Evolutionary conservation across 1,284 basidiomycete genomes (phyloP).

Genomic region (Exobasidium rhododendri): DNA sequence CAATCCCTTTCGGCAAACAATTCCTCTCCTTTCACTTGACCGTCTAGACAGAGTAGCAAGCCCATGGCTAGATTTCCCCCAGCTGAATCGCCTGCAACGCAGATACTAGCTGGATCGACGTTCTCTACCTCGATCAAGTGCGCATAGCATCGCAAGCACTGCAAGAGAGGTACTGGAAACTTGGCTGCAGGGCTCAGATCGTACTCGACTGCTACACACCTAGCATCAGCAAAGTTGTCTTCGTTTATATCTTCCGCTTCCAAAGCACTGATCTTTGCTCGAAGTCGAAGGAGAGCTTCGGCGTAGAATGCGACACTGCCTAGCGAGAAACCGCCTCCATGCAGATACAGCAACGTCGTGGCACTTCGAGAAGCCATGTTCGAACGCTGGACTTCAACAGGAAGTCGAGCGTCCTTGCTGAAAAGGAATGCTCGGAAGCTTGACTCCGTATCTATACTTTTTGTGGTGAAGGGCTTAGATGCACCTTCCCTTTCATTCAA

Average conservation of each 20-base stretch:
- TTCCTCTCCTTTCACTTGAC: slow-evolving; percentile 29
- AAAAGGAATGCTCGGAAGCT: slow-evolving; percentile 49
- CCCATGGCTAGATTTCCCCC: slow-evolving; percentile 49
- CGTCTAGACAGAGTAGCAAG: slow-evolving; percentile 44
- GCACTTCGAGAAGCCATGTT: slow-evolving; percentile 21
- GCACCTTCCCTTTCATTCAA: neutral
- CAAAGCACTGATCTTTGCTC: slow-evolving; percentile 16
- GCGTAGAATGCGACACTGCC: slow-evolving; percentile 53
- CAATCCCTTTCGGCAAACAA: slow-evolving; percentile 43
- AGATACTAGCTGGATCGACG: slow-evolving; percentile 38
- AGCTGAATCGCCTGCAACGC: slow-evolving; percentile 51
- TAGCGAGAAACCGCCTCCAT: slow-evolving; percentile 52
- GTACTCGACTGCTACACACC: slow-evolving; percentile 53
- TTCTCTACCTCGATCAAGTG: slow-evolving; percentile 50
- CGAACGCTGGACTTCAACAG: slow-evolving; percentile 15
- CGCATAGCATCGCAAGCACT: slow-evolving; percentile 52
- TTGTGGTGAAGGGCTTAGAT: slow-evolving; percentile 5
- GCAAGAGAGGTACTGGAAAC: slow-evolving; percentile 45
- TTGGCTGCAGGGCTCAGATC: slow-evolving; percentile 41
- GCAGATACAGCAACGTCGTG: slow-evolving; percentile 46
- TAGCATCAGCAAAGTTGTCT: slow-evolving; percentile 2
- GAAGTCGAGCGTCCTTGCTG: slow-evolving; percentile 23
- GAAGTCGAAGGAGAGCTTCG: slow-evolving; percentile 48
- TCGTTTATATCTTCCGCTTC: slow-evolving; percentile 11
- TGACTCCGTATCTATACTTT: slow-evolving; percentile 16